Conservation (phyloP, 495 filamentous ascomycete genomes). For the Annulohypoxylon moriforme region DNA sequence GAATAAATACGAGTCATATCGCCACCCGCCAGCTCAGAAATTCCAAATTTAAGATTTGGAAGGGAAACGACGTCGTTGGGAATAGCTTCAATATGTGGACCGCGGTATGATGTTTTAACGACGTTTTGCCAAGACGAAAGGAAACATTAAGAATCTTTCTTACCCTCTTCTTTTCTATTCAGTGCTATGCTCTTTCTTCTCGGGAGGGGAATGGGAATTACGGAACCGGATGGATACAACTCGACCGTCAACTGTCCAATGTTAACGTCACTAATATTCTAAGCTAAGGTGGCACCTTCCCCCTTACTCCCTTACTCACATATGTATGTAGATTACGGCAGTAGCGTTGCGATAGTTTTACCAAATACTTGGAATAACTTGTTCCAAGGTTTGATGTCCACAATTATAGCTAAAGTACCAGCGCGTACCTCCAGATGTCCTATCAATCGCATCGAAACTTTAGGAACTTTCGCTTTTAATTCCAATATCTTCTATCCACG, state of each 20-base stretch:
- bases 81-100: conserved; percentile 34
- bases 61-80: conserved; percentile 24
- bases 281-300: conserved; percentile 7
- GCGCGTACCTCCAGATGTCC: too few species aligned
- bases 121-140: neutral
- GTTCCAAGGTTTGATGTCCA: conserved; percentile 2
- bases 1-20: conserved; percentile 22
- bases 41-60: conserved; percentile 2
- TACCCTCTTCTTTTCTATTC: neutral
- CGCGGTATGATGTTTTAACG: neutral
- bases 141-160: neutral
- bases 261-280: neutral
- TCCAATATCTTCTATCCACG: neutral
- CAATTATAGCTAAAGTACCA: neutral
- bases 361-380: neutral
- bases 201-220: neutral
- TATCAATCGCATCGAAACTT: neutral
- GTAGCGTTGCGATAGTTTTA: conserved; percentile 3
- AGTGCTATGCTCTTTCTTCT: neutral
- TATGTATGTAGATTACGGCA: conserved; percentile 15
- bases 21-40: conserved; percentile 15
- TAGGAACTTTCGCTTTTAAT: neutral
- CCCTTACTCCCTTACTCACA: conserved; percentile 7
- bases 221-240: neutral
- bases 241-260: neutral